phyloP scores from a whole-genome alignment of 2,329 filamentous ascomycete genomes.

The Hypoxylon sp. region DNA sequence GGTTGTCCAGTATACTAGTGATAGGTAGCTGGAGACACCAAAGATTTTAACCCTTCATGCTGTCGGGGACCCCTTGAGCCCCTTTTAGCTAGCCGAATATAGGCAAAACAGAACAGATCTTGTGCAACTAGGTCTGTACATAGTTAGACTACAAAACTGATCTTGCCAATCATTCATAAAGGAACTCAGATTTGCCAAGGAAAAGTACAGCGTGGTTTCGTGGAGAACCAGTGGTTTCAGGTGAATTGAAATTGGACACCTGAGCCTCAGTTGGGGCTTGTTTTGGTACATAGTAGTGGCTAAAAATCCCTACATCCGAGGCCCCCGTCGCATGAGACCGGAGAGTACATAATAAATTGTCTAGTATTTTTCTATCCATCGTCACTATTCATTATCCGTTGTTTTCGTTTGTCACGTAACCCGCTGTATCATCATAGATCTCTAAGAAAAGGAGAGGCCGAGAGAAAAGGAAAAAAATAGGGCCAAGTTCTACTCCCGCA shows the following conservation, averaged over 20 bases:
- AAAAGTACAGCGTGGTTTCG: slow-evolving; percentile 7
- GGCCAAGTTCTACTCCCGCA: no score
- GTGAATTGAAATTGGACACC: slow-evolving; percentile 21
- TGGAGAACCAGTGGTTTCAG: slow-evolving; percentile 34
- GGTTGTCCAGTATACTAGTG: background rate
- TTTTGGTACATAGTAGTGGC: slow-evolving; percentile 27
- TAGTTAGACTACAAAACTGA: background rate
- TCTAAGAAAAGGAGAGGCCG: slow-evolving; percentile 3
- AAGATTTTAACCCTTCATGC: no score
- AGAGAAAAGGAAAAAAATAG: no score
- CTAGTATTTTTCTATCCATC: no score
- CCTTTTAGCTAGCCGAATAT: background rate
- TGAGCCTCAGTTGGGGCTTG: slow-evolving; percentile 30
- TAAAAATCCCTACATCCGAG: slow-evolving; percentile 12
- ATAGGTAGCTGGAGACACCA: background rate
- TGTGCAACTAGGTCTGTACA: no score
- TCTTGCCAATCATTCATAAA: slow-evolving; percentile 6
- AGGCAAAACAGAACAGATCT: slow-evolving; percentile 3
- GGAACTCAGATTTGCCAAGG: slow-evolving; percentile 13
- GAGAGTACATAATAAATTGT: no score
- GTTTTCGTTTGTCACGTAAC: slow-evolving; percentile 20
- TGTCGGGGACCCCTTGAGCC: background rate
- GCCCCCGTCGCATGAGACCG: slow-evolving; percentile 7
- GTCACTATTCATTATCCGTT: no score
- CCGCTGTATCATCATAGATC: slow-evolving; percentile 5